Evolutionary conservation across 495 filamentous ascomycete genomes (phyloP), one percentile per base, ranked within the genome.

Genomic region (Lophiotrema nucula): DNA sequence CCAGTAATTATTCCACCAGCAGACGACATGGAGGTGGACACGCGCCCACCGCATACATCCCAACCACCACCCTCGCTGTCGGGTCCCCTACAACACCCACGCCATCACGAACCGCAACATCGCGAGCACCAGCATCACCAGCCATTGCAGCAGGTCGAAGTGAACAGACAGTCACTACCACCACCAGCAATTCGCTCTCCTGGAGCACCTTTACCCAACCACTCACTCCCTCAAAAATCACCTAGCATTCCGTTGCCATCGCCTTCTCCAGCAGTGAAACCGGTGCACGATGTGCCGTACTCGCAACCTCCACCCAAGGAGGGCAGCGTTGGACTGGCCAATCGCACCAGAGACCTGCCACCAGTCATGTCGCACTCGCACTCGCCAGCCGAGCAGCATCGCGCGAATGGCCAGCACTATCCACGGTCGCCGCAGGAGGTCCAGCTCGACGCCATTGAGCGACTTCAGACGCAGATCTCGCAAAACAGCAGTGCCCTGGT

Each of bases 401-500:
- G 47, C 18, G 21, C 38, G 24, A 62, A 66, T 39, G 62, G 52
- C 41, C 62, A 61, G 22, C 22, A 26, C 57, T 66, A 66, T 24
- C 62, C 62, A 21, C 44, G 53, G 44, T 57, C 51, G 12, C 53
- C 58, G 4, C 44, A 48, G 5, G 62, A 65, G 26, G 58, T 63
- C 37, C 39, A 60, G 18, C 45, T 68, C 3, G 66, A 68, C 44
- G 67, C 66, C 48, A 58, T 73, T 27, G 58, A 63, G 33, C 70
- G 70, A 10, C 35, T 73, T 25, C 70, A 73, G 56, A 65, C 63
- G 6, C 70, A 73, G 53, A 63, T 73, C 49, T 58, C 58, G 21
- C 54, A 57, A 44, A 70, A 70, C 58, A 69, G 57, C 45, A 62
- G 65, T 27, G 62, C 64, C 31, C 58, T 70, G 39, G 54, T 57